Conservation (phyloP, 2,329 filamentous ascomycete species). For the Rhynchosporium graminicola region DNA sequence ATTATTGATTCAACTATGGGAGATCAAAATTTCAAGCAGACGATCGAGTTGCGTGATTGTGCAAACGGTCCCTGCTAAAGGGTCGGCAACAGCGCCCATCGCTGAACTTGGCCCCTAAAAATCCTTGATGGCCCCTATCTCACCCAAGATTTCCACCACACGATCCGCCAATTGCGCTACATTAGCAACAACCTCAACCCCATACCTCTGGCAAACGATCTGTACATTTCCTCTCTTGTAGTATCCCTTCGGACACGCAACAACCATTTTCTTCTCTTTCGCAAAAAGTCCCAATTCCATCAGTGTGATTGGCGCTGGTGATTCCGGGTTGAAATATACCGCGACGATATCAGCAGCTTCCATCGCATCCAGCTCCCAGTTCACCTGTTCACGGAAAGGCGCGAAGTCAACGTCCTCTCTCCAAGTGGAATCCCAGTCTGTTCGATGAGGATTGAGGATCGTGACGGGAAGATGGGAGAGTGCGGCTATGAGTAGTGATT, state of each 20-base stretch:
- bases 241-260: constrained; percentile 51
- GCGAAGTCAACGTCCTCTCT: constrained; percentile 49
- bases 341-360: constrained; percentile 55
- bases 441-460: constrained; percentile 57
- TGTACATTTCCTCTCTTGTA: constrained; percentile 62
- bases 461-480: constrained; percentile 52
- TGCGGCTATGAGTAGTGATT: constrained; percentile 45
- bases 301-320: constrained; percentile 57
- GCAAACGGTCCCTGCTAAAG: too few species aligned
- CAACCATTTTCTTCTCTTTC: constrained; percentile 52
- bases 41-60: too few species aligned
- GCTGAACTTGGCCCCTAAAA: background rate
- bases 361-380: constrained; percentile 63
- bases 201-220: constrained; percentile 53
- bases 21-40: too few species aligned
- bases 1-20: too few species aligned
- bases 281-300: constrained; percentile 61
- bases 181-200: constrained; percentile 47
- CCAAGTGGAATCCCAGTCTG: constrained; percentile 58
- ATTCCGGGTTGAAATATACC: constrained; percentile 56
- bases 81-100: background rate
- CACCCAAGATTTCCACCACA: constrained; percentile 37
- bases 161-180: constrained; percentile 45
- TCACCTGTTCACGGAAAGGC: constrained; percentile 54
- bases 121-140: constrained; percentile 1